These are phyloP conservation scores for Blakeslea trispora DNA, from an alignment of 371 early-diverging fungal genomes.

Conservation along the genomic window DNA sequence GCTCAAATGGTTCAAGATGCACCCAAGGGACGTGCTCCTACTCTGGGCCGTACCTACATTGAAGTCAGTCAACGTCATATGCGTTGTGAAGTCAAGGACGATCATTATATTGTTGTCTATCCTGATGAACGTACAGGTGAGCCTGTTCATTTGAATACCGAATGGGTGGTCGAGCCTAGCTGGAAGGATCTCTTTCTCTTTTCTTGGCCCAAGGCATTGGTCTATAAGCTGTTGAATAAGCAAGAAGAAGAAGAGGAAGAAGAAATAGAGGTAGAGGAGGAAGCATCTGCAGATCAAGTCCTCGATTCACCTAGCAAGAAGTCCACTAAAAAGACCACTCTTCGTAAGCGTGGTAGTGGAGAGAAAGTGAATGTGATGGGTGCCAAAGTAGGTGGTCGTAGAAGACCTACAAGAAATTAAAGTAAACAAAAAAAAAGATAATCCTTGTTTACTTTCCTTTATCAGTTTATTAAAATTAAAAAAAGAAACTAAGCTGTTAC, in stretches of 20 bases:
- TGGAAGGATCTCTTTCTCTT: constrained; percentile 30
- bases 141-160: constrained; percentile 40
- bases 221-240: constrained; percentile 24
- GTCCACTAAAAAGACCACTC: constrained; percentile 18
- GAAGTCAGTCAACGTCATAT: constrained; percentile 37
- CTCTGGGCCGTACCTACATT: constrained; percentile 43
- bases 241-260: constrained; percentile 22
- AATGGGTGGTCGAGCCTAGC: constrained; percentile 35
- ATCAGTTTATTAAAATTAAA: no score
- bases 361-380: constrained; percentile 32
- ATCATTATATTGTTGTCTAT: constrained; percentile 41
- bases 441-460: no score
- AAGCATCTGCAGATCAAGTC: constrained; percentile 4
- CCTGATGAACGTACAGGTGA: constrained; percentile 33
- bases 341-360: constrained; percentile 24
- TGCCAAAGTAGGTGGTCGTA: constrained; percentile 45
- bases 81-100: constrained; percentile 49
- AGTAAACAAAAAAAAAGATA: no score
- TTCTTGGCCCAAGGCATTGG: constrained; percentile 25
- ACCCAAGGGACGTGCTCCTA: constrained; percentile 46
- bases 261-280: constrained; percentile 9
- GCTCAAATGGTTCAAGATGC: constrained; percentile 33
- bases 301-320: constrained; percentile 7
- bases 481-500: no score
- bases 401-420: constrained; percentile 30